These are phyloP conservation scores for Geranium incanum DNA, from an alignment of 441 rosid species.

Conservation along the genomic window DNA sequence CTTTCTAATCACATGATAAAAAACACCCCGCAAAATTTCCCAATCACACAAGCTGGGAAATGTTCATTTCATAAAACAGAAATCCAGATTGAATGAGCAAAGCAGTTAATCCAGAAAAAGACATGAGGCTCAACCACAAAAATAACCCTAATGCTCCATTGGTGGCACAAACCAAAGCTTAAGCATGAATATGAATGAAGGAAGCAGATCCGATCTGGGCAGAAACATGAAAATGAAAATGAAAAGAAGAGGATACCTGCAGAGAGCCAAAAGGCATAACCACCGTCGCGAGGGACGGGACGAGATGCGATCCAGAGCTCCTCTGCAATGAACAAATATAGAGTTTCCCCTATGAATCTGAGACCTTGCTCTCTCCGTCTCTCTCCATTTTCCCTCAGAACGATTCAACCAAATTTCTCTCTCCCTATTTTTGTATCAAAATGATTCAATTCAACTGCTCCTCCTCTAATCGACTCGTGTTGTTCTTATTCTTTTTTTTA, in stretches of 20 bases:
- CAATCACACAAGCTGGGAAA: neutral
- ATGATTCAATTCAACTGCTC: no score
- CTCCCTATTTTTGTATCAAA: no score
- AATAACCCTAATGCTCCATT: no score
- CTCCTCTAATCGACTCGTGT: no score
- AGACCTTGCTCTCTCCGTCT: no score
- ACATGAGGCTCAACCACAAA: no score
- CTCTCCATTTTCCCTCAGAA: no score
- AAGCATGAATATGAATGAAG: no score
- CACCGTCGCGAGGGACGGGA: conserved; percentile 76
- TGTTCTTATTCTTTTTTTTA: no score
- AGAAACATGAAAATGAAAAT: neutral
- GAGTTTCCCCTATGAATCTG: neutral
- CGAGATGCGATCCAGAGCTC: conserved; percentile 57
- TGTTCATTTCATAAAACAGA: neutral
- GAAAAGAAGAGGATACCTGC: conserved; percentile 29
- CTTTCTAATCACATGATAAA: neutral
- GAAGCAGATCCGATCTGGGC: neutral
- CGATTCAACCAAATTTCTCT: no score
- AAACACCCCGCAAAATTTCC: neutral
- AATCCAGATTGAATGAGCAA: no score
- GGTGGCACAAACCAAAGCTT: neutral
- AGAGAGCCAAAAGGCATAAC: conserved; percentile 64
- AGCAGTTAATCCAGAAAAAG: no score
- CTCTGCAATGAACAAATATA: conserved; percentile 12